These are phyloP conservation scores for Tetrahymena thermophila DNA, from an alignment of 73 alveolate genomes.

Conservation along the genomic window DNA sequence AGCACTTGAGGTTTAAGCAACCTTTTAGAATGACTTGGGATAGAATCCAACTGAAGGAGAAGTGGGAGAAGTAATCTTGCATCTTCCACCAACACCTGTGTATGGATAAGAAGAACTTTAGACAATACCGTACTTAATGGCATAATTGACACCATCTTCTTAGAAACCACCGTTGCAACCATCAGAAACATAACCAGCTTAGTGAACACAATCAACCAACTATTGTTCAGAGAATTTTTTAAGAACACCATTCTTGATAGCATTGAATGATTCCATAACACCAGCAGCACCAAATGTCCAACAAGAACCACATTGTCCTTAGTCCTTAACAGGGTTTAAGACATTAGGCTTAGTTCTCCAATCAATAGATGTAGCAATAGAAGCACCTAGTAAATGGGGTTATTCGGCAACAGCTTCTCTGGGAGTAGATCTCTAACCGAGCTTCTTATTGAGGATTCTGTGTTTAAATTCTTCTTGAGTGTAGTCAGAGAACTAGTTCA, in stretches of 20 bases:
- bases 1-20: neutral
- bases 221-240: neutral
- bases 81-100: slow-evolving; percentile 7
- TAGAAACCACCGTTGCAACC: slow-evolving; percentile 67
- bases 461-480: slow-evolving; percentile 23
- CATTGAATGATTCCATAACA: slow-evolving; percentile 36
- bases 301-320: slow-evolving; percentile 46
- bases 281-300: slow-evolving; percentile 52
- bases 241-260: neutral
- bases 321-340: slow-evolving; percentile 30
- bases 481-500: slow-evolving; percentile 10
- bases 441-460: neutral
- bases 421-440: neutral
- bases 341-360: slow-evolving; percentile 37
- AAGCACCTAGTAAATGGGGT: neutral
- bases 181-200: slow-evolving; percentile 43
- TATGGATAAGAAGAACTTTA: slow-evolving; percentile 48
- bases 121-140: slow-evolving; percentile 21
- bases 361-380: slow-evolving; percentile 32
- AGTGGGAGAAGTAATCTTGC: neutral
- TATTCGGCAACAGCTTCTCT: neutral
- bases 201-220: slow-evolving; percentile 15
- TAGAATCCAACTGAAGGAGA: neutral
- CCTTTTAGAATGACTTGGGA: neutral
- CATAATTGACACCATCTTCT: slow-evolving; percentile 39